phyloP scores from a whole-genome alignment of 1,284 basidiomycete genomes.

The Trichosporon inkin region DNA sequence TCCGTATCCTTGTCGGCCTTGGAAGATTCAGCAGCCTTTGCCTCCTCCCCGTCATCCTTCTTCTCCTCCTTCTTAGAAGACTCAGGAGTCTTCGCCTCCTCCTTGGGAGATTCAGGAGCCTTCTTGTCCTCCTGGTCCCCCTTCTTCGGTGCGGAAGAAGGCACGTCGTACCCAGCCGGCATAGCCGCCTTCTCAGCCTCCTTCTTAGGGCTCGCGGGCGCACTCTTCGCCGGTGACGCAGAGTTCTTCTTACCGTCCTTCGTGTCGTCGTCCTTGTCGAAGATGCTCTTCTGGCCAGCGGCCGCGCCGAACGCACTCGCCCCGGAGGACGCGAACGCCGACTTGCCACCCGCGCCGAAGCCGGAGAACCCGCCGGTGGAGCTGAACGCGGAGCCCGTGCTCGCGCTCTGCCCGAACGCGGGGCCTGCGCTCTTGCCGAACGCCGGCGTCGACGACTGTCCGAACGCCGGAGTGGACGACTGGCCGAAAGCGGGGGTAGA shows the following conservation, averaged over 20 bases:
- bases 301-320: background rate
- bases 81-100: background rate
- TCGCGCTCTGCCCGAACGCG: slow-evolving; percentile 18
- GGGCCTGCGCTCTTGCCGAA: slow-evolving; percentile 17
- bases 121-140: background rate
- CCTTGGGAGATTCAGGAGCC: background rate
- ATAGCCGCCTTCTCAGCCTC: background rate
- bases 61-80: background rate
- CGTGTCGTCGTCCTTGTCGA: slow-evolving; percentile 4
- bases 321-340: background rate
- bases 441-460: slow-evolving; percentile 17
- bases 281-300: background rate
- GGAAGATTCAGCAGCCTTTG: background rate
- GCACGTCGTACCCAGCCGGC: background rate
- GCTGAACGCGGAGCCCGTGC: slow-evolving; percentile 13
- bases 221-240: background rate
- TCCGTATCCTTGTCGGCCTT: background rate
- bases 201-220: background rate
- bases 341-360: background rate
- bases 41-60: slow-evolving; percentile 4
- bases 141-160: slow-evolving; percentile 5
- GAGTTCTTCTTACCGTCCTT: slow-evolving; percentile 8
- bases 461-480: slow-evolving; percentile 26
- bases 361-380: slow-evolving; percentile 17
- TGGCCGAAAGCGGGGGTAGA: slow-evolving; percentile 25